Conservation (phyloP, 306 rosid species). For the Medicago arabica region DNA sequence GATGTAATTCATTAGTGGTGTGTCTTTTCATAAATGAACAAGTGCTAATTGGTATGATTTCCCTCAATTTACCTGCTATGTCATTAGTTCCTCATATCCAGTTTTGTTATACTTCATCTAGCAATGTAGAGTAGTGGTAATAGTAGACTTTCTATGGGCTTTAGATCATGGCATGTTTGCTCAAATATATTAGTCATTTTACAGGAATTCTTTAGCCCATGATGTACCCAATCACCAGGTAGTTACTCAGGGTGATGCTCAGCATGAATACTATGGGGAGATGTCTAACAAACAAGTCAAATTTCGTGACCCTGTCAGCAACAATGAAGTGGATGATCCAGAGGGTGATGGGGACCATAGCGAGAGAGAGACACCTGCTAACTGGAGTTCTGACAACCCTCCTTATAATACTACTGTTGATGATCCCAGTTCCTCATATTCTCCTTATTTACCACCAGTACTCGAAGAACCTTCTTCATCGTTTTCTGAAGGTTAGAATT, state of each 20-base stretch:
- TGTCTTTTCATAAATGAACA: slow-evolving; percentile 1
- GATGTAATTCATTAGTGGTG: neutral
- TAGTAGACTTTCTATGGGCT: slow-evolving; percentile 13
- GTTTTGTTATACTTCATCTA: slow-evolving; percentile 20
- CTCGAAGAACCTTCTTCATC: slow-evolving; percentile 96
- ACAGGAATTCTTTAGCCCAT: slow-evolving; percentile 57
- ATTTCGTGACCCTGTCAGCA: slow-evolving; percentile 78
- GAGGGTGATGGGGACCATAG: slow-evolving; percentile 68
- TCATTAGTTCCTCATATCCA: slow-evolving; percentile 38
- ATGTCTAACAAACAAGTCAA: slow-evolving; percentile 81
- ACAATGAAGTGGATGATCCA: slow-evolving; percentile 72
- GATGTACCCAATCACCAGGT: slow-evolving; percentile 51
- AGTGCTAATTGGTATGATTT: slow-evolving; percentile 37
- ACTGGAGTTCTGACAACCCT: slow-evolving; percentile 73
- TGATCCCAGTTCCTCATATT: slow-evolving; percentile 75
- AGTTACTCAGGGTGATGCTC: slow-evolving; percentile 49
- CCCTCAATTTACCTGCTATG: slow-evolving; percentile 3
- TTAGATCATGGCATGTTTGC: slow-evolving; percentile 40
- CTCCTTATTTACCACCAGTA: slow-evolving; percentile 79
- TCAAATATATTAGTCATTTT: slow-evolving; percentile 45
- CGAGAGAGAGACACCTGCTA: slow-evolving; percentile 67
- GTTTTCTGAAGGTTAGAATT: slow-evolving; percentile 80
- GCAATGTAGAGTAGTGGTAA: slow-evolving; percentile 10
- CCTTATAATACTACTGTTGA: slow-evolving; percentile 67
- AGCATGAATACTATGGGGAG: slow-evolving; percentile 58